Evolutionary conservation across 2,329 filamentous ascomycete genomes (phyloP), one percentile per base, ranked within the genome.

Genomic region (Gyromitra esculenta): DNA sequence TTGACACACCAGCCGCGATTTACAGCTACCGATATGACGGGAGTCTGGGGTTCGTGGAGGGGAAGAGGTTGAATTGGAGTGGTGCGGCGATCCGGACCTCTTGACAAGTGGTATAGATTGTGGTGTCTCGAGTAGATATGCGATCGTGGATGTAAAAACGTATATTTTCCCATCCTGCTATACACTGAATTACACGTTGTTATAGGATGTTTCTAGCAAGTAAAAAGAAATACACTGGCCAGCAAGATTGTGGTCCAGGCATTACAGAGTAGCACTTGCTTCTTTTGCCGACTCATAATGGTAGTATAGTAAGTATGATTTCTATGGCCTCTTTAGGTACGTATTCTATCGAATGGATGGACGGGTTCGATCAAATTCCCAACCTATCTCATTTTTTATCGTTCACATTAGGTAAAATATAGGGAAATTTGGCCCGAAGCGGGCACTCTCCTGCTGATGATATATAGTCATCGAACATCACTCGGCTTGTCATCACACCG

Each of bases 391-490:
- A 5, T 54, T 31, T 9, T 54, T 11, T 13, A 18, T 54, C 3
- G 8, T 25, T 50, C 13, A 31, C 25, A 31, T 31, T 31, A 31
- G 25, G 25, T 31, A 7, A 50, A 50, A 50, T 7, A 50, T 15
- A 7, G 45, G 45, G 11, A 45, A 45, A 45, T 45, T 45, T 3
- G 43, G 9, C 43, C 43, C 15, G 43, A 45, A 45, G 43, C 43
- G 43, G 15, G 45, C 45, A 50, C 13, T 50, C 45, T 50, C 45
- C 4, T 25, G 31, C 0, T 37, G 15, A 13, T 4, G 5, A 15
- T 13, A 60, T 60, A 41, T 43, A 21, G n/a, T 41, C 57, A 60
- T 31, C 7, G 9, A 60, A 41, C 9, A 63, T 63, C 60, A 48
- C 60, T 63, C 41, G 60, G 37, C 13, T 57, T 57, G 37, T 39